phyloP scores from a whole-genome alignment of 148 eudicot genomes.

The Cornus florida region DNA sequence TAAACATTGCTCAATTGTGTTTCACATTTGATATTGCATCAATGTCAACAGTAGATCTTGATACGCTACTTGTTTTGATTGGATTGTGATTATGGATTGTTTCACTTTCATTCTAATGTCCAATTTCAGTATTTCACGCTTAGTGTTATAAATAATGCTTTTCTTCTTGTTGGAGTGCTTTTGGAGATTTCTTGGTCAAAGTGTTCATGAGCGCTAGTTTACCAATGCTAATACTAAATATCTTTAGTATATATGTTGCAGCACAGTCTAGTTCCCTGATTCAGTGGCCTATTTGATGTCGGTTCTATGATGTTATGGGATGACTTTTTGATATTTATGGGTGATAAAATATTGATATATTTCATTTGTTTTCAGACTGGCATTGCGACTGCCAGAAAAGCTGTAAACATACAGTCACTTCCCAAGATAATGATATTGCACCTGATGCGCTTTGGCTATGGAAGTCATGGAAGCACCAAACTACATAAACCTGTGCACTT shows the following conservation, averaged over 20 bases:
- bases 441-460: constrained; percentile 93
- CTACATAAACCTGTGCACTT: constrained; percentile 78
- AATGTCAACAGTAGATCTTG: background rate
- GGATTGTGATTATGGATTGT: background rate
- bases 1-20: background rate
- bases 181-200: constrained; percentile 2
- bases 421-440: constrained; percentile 89
- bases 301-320: background rate
- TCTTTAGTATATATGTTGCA: too few species aligned
- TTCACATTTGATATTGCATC: background rate
- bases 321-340: background rate
- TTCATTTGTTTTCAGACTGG: constrained; percentile 52
- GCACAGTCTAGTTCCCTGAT: background rate
- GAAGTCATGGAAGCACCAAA: constrained; percentile 86
- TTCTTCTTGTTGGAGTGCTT: background rate
- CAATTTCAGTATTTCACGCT: background rate
- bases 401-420: constrained; percentile 68
- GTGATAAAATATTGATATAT: background rate
- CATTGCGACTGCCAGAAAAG: constrained; percentile 84
- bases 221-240: too few species aligned
- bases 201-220: background rate
- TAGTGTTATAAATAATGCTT: background rate
- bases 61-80: background rate
- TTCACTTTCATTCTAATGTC: constrained; percentile 1
- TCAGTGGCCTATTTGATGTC: background rate